Conservation (phyloP, 2,329 filamentous ascomycete genomes). For the Xylariaceae sp. region DNA sequence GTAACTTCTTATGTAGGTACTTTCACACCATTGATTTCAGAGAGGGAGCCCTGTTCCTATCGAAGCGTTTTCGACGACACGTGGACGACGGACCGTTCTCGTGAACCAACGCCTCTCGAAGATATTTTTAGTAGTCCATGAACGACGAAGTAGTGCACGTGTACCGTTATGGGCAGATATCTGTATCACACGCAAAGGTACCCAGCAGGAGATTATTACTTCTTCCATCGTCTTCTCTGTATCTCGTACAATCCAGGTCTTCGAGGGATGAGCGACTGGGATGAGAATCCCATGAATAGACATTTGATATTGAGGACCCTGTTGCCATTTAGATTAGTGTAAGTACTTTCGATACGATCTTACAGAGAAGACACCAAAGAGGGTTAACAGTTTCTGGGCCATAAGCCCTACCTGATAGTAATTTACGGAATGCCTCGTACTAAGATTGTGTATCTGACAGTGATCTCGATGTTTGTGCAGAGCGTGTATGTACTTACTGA, state of each 20-base stretch:
- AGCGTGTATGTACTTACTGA: no score
- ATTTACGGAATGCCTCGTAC: no score
- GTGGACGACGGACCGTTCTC: conserved; percentile 13
- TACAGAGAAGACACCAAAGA: no score
- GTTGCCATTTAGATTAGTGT: no score
- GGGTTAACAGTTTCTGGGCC: no score
- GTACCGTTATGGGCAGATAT: neutral
- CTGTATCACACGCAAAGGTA: no score
- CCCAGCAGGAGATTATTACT: no score
- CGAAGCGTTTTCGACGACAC: conserved; percentile 15
- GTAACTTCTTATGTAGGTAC: neutral
- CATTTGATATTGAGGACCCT: neutral
- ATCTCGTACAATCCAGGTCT: neutral
- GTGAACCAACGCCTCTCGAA: conserved; percentile 16
- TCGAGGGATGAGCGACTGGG: neutral
- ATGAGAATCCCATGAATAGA: conserved; percentile 4
- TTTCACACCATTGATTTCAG: neutral
- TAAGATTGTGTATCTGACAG: no score
- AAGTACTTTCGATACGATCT: no score
- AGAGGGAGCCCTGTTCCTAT: neutral
- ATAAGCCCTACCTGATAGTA: no score
- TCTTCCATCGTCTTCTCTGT: neutral
- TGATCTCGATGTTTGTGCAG: no score
- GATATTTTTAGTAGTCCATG: conserved; percentile 16
- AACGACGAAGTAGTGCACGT: neutral